Conservation (phyloP, 176 grass and related monocot species). For the Lolium rigidum region DNA sequence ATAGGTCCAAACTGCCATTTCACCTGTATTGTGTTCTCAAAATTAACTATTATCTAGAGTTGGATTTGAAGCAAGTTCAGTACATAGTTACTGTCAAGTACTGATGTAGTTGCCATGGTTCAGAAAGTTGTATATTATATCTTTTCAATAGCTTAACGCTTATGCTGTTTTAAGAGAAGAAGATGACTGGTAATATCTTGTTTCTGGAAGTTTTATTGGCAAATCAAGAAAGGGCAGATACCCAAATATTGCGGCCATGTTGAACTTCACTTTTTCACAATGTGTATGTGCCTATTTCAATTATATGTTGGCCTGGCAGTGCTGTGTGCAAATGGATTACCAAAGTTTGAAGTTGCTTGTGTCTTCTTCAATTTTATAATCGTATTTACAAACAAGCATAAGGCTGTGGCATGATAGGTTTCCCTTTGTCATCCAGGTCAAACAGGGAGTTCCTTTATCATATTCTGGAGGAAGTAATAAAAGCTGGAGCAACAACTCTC, state of each 20-base stretch:
- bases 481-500: slow-evolving; percentile 93
- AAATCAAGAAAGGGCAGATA: not conserved
- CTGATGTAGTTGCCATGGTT: not conserved
- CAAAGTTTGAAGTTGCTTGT: not conserved
- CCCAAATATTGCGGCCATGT: not conserved
- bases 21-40: not conserved
- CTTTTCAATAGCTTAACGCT: not conserved
- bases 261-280: not conserved
- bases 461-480: slow-evolving; percentile 93
- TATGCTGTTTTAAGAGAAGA: not conserved
- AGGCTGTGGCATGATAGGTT: slow-evolving; percentile 6
- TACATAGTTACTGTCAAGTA: not conserved
- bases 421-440: slow-evolving; percentile 58
- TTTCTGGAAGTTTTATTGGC: not conserved
- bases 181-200: not conserved
- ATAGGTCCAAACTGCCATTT: not conserved
- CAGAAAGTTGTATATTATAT: not conserved
- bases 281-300: not conserved
- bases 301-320: not conserved
- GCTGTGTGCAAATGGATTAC: not conserved
- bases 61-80: not conserved
- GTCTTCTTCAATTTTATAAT: not conserved
- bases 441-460: slow-evolving; percentile 89
- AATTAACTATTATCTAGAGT: slow-evolving; percentile 27
- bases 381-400: slow-evolving; percentile 4